A percentile compares a stretch with the other conserved stretches of the same genome.
These are phyloP conservation scores for Tuber umbilicatum DNA, from an alignment of 495 filamentous ascomycete species.

Conservation along the genomic window DNA sequence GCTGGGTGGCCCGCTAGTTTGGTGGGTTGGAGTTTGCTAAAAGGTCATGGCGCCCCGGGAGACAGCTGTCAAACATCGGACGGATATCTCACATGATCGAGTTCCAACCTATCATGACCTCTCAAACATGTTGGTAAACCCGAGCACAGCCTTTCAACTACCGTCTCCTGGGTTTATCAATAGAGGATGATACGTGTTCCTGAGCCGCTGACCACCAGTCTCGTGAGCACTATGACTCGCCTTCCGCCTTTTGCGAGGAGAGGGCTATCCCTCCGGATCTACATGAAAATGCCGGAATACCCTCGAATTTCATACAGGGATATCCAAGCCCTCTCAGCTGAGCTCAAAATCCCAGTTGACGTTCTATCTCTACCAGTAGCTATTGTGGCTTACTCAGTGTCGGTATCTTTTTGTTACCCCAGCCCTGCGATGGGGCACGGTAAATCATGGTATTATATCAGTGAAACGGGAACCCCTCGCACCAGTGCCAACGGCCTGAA, in stretches of 20 bases:
- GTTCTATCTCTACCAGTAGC: neutral
- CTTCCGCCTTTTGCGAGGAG: neutral
- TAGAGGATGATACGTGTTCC: neutral
- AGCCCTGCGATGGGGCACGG: neutral
- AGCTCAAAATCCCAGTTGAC: neutral
- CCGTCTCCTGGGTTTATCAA: neutral
- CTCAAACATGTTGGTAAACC: neutral
- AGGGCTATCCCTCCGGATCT: neutral
- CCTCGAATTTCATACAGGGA: neutral
- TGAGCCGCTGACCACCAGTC: neutral
- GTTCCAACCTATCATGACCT: neutral
- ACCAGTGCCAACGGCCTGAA: neutral
- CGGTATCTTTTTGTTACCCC: neutral
- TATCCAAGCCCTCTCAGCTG: neutral
- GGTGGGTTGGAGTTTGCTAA: too few species aligned
- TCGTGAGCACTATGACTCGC: neutral
- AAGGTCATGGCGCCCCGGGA: neutral
- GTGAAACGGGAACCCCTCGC: neutral
- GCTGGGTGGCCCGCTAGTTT: neutral
- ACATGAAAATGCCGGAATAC: neutral
- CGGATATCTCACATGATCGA: neutral
- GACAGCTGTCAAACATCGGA: neutral
- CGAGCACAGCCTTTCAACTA: neutral
- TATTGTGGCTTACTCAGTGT: neutral
- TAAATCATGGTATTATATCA: neutral